These are phyloP conservation scores for Ensete glaucum DNA, from an alignment of 176 grass and related monocot genomes.

Conservation along the genomic window DNA sequence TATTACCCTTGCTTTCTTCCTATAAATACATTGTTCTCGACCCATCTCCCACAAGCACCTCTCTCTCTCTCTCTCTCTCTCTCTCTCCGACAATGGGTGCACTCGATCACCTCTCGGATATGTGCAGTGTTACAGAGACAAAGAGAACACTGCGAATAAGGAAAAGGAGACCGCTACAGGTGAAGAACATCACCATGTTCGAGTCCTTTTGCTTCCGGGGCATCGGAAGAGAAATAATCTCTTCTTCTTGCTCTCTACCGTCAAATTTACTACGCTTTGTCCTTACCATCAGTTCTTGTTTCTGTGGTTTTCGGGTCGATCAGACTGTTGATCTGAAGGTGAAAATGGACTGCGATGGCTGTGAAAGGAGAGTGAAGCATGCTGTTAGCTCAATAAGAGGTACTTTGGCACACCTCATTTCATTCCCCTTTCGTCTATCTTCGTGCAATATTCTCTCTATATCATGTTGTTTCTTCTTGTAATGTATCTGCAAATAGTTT, in stretches of 20 bases:
- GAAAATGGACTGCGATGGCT: constrained; percentile 89
- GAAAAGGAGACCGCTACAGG: constrained; percentile 75
- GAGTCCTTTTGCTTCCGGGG: too few species aligned
- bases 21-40: too few species aligned
- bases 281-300: too few species aligned
- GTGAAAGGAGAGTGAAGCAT: constrained; percentile 57
- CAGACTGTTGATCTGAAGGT: constrained; percentile 82
- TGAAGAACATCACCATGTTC: constrained; percentile 2
- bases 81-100: constrained; percentile 30
- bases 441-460: too few species aligned
- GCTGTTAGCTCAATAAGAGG: constrained; percentile 45
- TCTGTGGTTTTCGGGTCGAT: background rate
- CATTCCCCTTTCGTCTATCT: too few species aligned
- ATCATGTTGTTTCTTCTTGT: too few species aligned
- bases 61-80: background rate
- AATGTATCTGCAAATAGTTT: too few species aligned
- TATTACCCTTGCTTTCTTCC: too few species aligned
- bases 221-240: too few species aligned
- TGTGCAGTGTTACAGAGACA: constrained; percentile 60
- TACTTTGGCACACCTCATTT: background rate
- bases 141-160: constrained; percentile 43
- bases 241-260: too few species aligned
- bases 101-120: constrained; percentile 49
- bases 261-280: too few species aligned
- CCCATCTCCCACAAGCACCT: too few species aligned